Percentiles rank a stretch among this genome's conserved stretches.
These are phyloP conservation scores for Suillus cothurnatus DNA, from an alignment of 768 basidiomycete genomes.

Conservation along the genomic window DNA sequence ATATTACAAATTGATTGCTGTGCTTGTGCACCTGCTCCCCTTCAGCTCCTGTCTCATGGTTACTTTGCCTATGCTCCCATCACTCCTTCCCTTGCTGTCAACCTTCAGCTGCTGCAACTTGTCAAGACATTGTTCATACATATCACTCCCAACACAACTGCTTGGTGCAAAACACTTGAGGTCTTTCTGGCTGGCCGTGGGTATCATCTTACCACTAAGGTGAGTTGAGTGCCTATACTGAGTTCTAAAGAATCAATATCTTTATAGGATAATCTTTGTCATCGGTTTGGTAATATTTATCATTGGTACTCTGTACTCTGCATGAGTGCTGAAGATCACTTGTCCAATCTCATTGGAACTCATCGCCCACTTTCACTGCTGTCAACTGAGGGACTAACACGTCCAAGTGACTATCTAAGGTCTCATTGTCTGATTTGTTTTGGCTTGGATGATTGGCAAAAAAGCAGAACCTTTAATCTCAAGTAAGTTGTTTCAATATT, in stretches of 20 bases:
- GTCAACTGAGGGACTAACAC: not conserved
- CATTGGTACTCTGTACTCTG: constrained; percentile 28
- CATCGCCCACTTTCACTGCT: not conserved
- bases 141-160: constrained; percentile 30
- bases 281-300: constrained; percentile 27
- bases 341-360: constrained; percentile 21
- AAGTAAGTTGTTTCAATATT: not conserved
- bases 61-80: constrained; percentile 33
- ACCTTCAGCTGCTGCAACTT: constrained; percentile 33
- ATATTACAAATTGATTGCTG: constrained; percentile 1
- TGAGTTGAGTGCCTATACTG: not conserved
- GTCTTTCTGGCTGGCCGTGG: constrained; percentile 20
- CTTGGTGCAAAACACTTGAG: constrained; percentile 30
- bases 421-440: constrained; percentile 31
- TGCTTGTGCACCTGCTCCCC: constrained; percentile 14
- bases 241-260: not conserved
- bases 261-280: constrained; percentile 24
- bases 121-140: constrained; percentile 27
- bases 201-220: constrained; percentile 14
- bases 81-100: constrained; percentile 33
- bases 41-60: constrained; percentile 27
- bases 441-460: constrained; percentile 10
- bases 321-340: constrained; percentile 22
- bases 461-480: not conserved
- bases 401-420: constrained; percentile 17